These are phyloP conservation scores for Tulasnella sp. DNA, from an alignment of 768 basidiomycete species.

Conservation along the genomic window DNA sequence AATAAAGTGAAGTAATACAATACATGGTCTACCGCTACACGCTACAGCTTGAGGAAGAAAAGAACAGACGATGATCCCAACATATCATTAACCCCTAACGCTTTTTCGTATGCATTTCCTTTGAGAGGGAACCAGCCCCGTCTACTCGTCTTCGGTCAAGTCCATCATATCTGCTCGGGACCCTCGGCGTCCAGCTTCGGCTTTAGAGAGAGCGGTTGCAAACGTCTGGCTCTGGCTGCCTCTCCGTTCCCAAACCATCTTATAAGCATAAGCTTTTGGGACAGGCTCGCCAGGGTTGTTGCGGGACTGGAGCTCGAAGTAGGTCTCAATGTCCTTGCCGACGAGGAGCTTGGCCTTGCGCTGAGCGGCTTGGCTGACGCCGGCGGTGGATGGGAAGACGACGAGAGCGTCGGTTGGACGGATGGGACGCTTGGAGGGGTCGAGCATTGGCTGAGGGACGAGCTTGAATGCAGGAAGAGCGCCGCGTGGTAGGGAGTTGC, in stretches of 20 bases:
- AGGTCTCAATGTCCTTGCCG: not conserved
- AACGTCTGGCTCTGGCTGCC: not conserved
- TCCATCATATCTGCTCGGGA: not conserved
- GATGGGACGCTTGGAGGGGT: slow-evolving; percentile 7
- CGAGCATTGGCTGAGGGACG: slow-evolving; percentile 8
- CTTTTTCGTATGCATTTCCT: not conserved
- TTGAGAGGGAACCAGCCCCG: not conserved
- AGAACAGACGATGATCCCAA: not conserved
- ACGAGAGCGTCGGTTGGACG: slow-evolving; percentile 4
- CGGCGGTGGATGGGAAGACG: slow-evolving; percentile 2
- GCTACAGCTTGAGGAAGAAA: not conserved
- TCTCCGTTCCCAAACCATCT: not conserved
- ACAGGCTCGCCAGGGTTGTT: not conserved
- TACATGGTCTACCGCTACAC: not conserved
- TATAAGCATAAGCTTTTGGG: slow-evolving; percentile 3
- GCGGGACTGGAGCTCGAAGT: not conserved
- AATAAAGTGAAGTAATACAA: not conserved
- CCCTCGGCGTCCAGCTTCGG: not conserved
- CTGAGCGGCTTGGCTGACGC: not conserved
- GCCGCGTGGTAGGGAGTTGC: not conserved
- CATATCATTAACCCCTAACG: not conserved
- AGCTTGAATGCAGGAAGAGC: slow-evolving; percentile 9
- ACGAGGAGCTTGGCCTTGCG: slow-evolving; percentile 7
- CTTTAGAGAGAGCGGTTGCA: not conserved
- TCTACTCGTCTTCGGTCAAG: not conserved